Evolutionary conservation across 495 filamentous ascomycete genomes (phyloP).

Genomic region (Aspergillus hancockii): DNA sequence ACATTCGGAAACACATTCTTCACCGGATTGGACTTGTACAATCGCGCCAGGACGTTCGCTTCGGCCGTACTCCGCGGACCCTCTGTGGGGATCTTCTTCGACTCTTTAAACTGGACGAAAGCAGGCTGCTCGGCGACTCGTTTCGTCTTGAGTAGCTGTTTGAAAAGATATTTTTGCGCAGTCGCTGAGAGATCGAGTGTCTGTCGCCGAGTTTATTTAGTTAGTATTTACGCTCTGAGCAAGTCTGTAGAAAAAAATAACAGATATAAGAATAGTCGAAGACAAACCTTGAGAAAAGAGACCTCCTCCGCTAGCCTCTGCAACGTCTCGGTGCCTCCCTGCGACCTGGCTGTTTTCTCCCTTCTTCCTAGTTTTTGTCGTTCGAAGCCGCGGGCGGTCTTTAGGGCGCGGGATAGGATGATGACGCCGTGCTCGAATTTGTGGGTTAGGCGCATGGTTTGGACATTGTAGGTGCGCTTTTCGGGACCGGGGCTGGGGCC

Average conservation of each 20-base stretch:
- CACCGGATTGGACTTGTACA: slow-evolving; percentile 77
- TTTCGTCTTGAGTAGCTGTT: slow-evolving; percentile 73
- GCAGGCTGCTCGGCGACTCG: slow-evolving; percentile 56
- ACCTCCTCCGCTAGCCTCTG: slow-evolving; percentile 73
- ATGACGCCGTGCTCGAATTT: slow-evolving; percentile 60
- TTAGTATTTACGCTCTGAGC: no score
- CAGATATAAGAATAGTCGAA: background rate
- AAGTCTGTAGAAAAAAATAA: no score
- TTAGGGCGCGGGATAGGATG: slow-evolving; percentile 67
- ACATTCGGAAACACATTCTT: slow-evolving; percentile 65
- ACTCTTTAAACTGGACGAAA: slow-evolving; percentile 41
- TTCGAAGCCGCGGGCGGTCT: slow-evolving; percentile 83
- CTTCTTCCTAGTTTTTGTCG: slow-evolving; percentile 82
- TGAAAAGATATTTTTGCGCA: slow-evolving; percentile 71
- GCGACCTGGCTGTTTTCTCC: slow-evolving; percentile 62
- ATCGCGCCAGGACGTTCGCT: slow-evolving; percentile 75
- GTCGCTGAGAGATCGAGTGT: slow-evolving; percentile 63
- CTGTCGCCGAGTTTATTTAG: no score
- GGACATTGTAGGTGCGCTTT: slow-evolving; percentile 33
- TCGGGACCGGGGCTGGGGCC: slow-evolving; percentile 1
- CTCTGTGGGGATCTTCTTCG: slow-evolving; percentile 34
- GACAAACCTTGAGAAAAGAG: slow-evolving; percentile 67
- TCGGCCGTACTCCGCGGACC: slow-evolving; percentile 51
- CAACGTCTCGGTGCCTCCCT: slow-evolving; percentile 35
- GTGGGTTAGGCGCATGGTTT: slow-evolving; percentile 45